Conservation (phyloP, 1,139 yeast genomes). For the Protomyces pachydermus region DNA sequence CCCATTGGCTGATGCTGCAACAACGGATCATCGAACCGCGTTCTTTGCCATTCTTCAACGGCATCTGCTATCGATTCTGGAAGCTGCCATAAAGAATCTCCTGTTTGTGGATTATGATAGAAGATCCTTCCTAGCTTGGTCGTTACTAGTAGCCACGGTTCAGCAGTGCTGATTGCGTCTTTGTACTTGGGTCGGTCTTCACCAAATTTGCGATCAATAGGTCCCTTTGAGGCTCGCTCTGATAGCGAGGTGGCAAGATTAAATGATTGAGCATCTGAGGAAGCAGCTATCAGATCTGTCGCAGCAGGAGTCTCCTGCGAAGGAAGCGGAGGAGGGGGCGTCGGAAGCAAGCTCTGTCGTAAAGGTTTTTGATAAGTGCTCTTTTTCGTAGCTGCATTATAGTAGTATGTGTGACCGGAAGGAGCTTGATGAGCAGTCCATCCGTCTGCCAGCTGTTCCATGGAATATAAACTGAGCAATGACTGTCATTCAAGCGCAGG, state of each 20-base stretch:
- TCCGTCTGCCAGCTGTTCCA: slow-evolving; percentile 30
- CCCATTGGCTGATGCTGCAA: not conserved
- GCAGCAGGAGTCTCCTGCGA: not conserved
- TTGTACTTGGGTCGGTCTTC: slow-evolving; percentile 25
- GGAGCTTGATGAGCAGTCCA: slow-evolving; percentile 40
- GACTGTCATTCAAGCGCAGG: too few species aligned
- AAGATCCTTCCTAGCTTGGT: slow-evolving; percentile 47
- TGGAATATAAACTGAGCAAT: not conserved
- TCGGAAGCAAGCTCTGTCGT: not conserved
- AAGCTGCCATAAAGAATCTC: slow-evolving; percentile 42
- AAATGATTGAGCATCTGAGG: not conserved
- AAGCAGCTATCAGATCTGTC: not conserved
- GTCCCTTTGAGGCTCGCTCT: not conserved
- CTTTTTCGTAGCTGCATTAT: slow-evolving; percentile 36
- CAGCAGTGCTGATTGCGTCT: slow-evolving; percentile 26
- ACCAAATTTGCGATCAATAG: too few species aligned
- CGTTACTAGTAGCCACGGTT: slow-evolving; percentile 46
- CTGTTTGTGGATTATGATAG: slow-evolving; percentile 41
- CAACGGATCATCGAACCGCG: not conserved
- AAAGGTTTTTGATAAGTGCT: slow-evolving; percentile 38
- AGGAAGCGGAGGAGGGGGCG: not conserved
- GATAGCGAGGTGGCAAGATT: not conserved
- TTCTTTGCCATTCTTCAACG: slow-evolving; percentile 31
- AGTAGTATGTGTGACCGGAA: slow-evolving; percentile 39
- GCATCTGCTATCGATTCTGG: slow-evolving; percentile 39